Percentiles rank a stretch among this genome's conserved stretches.
These are phyloP conservation scores for Aspergillus piperis DNA, from an alignment of 2,329 filamentous ascomycete species.

Conservation along the genomic window DNA sequence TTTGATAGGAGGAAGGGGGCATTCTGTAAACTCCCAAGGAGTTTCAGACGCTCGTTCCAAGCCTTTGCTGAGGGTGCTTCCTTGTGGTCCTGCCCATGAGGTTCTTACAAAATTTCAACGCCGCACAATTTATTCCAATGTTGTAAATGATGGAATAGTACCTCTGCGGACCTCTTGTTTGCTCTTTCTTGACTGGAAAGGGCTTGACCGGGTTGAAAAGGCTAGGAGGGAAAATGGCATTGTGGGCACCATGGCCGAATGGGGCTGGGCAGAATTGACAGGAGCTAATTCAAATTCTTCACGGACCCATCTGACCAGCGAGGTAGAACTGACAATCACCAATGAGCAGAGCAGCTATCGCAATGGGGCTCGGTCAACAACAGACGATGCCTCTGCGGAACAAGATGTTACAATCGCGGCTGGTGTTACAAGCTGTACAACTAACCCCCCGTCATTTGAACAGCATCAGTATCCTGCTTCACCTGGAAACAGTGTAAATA, in stretches of 20 bases:
- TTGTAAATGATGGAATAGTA: constrained; percentile 97
- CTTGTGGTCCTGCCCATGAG: constrained; percentile 85
- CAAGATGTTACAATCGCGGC: constrained; percentile 8
- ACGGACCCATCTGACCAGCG: constrained; percentile 40
- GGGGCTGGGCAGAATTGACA: constrained; percentile 92
- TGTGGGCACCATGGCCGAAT: constrained; percentile 88
- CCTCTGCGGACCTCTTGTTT: constrained; percentile 92
- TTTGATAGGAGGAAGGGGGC: constrained; percentile 75
- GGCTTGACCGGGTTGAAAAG: constrained; percentile 89
- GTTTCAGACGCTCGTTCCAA: constrained; percentile 77
- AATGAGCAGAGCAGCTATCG: constrained; percentile 12
- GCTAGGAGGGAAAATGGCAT: constrained; percentile 87
- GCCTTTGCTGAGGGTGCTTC: constrained; percentile 82
- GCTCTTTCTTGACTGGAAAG: constrained; percentile 96
- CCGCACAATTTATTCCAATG: constrained; percentile 91
- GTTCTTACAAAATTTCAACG: constrained; percentile 87
- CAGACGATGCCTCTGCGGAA: not conserved
- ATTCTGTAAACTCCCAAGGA: constrained; percentile 56
- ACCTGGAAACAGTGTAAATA: not conserved
- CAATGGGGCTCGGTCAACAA: constrained; percentile 8
- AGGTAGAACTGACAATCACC: constrained; percentile 27
- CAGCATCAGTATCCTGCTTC: constrained; percentile 16
- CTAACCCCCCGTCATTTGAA: constrained; percentile 23
- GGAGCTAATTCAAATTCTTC: constrained; percentile 62
- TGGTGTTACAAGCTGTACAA: constrained; percentile 16